phyloP scores from a whole-genome alignment of 2,329 filamentous ascomycete genomes.

The Plectosphaerella sp. region DNA sequence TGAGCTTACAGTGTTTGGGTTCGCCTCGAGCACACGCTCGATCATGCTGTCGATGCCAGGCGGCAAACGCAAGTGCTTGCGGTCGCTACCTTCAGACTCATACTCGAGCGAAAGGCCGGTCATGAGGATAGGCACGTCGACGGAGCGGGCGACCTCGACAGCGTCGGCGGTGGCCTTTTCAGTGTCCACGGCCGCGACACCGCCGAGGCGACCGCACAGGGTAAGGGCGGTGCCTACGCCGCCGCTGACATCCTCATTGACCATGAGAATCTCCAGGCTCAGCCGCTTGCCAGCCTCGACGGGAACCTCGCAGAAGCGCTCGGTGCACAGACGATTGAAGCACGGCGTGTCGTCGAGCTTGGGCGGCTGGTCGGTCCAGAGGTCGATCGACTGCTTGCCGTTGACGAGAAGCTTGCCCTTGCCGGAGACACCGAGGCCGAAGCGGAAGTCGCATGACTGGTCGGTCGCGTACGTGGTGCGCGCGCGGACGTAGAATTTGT shows the following conservation, averaged over 20 bases:
- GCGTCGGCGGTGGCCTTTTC: constrained; percentile 10
- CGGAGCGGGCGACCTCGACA: constrained; percentile 38
- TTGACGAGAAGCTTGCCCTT: constrained; percentile 26
- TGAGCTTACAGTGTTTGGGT: constrained; percentile 53
- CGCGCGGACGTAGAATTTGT: constrained; percentile 10
- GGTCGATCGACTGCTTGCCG: constrained; percentile 22
- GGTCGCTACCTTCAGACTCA: constrained; percentile 71
- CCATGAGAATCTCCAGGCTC: constrained; percentile 19
- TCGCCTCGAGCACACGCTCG: constrained; percentile 57
- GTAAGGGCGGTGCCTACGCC: constrained; percentile 15
- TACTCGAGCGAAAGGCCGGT: constrained; percentile 64
- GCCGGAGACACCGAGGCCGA: constrained; percentile 17
- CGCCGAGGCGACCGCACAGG: constrained; percentile 62
- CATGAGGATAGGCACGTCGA: constrained; percentile 49
- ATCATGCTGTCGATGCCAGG: constrained; percentile 59
- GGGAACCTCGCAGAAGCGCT: constrained; percentile 16
- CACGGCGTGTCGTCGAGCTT: constrained; percentile 48
- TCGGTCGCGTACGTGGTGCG: constrained; percentile 5
- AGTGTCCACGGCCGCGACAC: constrained; percentile 55
- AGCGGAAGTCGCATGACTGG: constrained; percentile 2
- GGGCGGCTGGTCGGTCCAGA: constrained; percentile 22
- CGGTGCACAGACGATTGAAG: constrained; percentile 26
- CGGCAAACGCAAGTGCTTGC: constrained; percentile 60
- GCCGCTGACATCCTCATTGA: constrained; percentile 15
- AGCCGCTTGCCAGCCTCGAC: constrained; percentile 20